Conservation (phyloP, 2,329 filamentous ascomycete species). For the Xylaria digitata region DNA sequence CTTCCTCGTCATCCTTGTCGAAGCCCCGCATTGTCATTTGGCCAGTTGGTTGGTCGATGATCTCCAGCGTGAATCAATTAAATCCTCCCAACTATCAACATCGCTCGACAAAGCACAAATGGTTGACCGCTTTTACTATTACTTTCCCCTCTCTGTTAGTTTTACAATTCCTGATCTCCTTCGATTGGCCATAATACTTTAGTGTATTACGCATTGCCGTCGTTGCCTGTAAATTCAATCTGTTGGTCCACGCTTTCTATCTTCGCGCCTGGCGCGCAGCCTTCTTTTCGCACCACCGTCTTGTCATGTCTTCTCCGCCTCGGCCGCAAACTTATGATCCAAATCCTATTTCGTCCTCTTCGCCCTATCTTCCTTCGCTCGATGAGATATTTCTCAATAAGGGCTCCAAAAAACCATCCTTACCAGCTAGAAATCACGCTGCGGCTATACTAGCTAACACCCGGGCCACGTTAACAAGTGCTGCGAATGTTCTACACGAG, state of each 20-base stretch:
- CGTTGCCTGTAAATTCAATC: constrained; percentile 20
- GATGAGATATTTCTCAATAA: constrained; percentile 58
- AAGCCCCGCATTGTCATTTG: constrained; percentile 19
- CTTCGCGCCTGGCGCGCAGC: constrained; percentile 62
- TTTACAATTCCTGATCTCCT: not conserved
- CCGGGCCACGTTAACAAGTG: constrained; percentile 56
- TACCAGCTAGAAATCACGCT: constrained; percentile 54
- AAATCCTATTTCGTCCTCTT: constrained; percentile 58
- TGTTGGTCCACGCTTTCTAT: constrained; percentile 42
- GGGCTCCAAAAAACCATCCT: constrained; percentile 47
- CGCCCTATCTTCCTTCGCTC: constrained; percentile 66
- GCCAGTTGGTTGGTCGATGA: not conserved
- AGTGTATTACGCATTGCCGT: not conserved
- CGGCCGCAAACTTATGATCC: constrained; percentile 42
- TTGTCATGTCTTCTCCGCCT: constrained; percentile 51
- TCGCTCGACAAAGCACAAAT: not conserved
- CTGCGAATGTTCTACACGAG: constrained; percentile 53
- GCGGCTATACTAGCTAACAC: constrained; percentile 54
- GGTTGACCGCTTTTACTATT: not conserved
- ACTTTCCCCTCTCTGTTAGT: not conserved
- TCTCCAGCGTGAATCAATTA: not conserved
- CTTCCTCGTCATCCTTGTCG: not conserved
- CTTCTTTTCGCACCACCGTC: constrained; percentile 45
- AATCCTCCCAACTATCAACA: constrained; percentile 1
- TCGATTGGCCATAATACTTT: not conserved